Base-by-base conservation (phyloP, 2,329 filamentous ascomycete species). In the Sclerotinia sclerotiorum region DNA sequence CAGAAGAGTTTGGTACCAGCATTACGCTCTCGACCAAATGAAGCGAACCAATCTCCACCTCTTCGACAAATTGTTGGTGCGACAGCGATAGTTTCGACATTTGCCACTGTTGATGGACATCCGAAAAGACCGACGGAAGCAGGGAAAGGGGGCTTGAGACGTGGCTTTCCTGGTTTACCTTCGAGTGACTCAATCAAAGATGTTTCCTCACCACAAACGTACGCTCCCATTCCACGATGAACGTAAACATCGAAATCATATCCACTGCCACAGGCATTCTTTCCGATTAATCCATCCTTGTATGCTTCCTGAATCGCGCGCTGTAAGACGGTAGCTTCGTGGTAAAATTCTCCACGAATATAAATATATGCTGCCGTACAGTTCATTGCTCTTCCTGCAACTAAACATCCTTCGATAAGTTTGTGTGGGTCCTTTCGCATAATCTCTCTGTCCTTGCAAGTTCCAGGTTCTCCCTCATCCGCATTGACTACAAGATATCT, bases 361-460 rank as follows among this genome's bases (percentile, higher is more conserved):
- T 99, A 99, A 80, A 99, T 99, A 83, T 99, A 99, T 74, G 95
- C 95, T 69, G 95, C 95, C 60, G 92, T 95, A 78, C 94, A 95
- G 83, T 99, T 99, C 95, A 99, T 99, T 78, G 95, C 94, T 79
- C 95, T 91, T 65, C 95, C 95, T 74, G 95, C 93, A 61, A 99
- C 90, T 72, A 99, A 85, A 81, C 95, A 99, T 79, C 95, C 95
- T 83, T 99, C 95, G 78, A 99, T 85, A 73, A 99, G 91, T 87
- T 99, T 99, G 85, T 99, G 95, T 72, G 95, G 95, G 80, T 99
- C 95, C 84, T 99, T 99, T 82, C 95, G 93, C 95, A 99, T 99
- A 75, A 99, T 99, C 82, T 99, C 95, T 79, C 95, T 90, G 81
- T 99, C 95, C 84, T 99, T 99, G 89, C 95, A 99, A 66, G 95